Evolutionary conservation across 1,284 basidiomycete genomes (phyloP), one percentile per base, ranked within the genome.

Genomic region (Phlebopus sp.): DNA sequence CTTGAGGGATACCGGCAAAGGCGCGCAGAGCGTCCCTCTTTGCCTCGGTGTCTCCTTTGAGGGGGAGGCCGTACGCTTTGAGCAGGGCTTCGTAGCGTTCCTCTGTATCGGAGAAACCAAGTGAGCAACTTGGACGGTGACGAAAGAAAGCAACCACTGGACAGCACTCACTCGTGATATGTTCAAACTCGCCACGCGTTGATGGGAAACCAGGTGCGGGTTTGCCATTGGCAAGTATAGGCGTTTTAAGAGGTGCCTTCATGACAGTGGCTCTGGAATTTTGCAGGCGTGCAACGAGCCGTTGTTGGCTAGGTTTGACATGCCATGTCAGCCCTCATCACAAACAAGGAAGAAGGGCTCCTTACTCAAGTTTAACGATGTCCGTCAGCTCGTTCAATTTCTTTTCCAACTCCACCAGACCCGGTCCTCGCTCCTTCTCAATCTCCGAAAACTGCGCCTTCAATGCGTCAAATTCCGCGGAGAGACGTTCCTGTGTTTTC

Each of bases 261-360:
- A 60, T 54, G n/a, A 50, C 29, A 9, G 58, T 62, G 31, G 53
- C 57, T 3, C 60, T 51, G n/a, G 53, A 21, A 21, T 59, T 62
- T 4, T 62, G 53, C 48, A 59, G 25, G 5, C 56, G 48, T 11
- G 31, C 55, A 2, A 53, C 53, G 6, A 59, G 48, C 10, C 60
- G 60, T 7, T 56, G 51, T 27, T 53, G 52, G 6, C 52, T 53
- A 23, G 17, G 32, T 13, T n/a, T 4, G 18, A 18, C 8, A 11
- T 2, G 8, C 10, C 4, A 45, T 10, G 29, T 46, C 19, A 46
- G 41, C 14, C 21, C 17, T 44, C 10, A 48, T 23, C n/a, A n/a
- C n/a, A n/a, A n/a, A 23, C 15, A 13, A 29, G 9, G 23, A 32
- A 18, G 9, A 23, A 23, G 21, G 3, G 21, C 6, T 5, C 44